Conservation (phyloP, 2,329 filamentous ascomycete genomes). For the Elsinoe batatas region DNA sequence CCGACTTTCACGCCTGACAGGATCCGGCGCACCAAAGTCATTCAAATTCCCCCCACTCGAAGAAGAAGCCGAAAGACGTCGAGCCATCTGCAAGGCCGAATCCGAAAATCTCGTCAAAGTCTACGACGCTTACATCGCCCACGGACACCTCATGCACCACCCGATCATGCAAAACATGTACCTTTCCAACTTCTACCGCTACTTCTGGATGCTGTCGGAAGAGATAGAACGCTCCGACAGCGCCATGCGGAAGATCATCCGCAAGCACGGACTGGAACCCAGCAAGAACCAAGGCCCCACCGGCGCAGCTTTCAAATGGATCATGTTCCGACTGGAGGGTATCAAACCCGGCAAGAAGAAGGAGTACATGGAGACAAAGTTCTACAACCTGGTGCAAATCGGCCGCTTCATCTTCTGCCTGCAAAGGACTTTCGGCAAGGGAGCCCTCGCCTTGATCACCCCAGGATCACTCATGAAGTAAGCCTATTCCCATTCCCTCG, state of each 20-base stretch:
- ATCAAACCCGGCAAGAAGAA: background rate
- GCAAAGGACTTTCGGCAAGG: constrained; percentile 2
- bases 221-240: constrained; percentile 4
- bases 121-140: background rate
- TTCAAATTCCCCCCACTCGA: constrained; percentile 3
- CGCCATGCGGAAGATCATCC: background rate
- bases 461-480: constrained; percentile 4
- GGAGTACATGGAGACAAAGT: background rate
- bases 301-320: constrained; percentile 1
- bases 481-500: background rate
- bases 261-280: background rate
- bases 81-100: background rate
- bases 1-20: background rate
- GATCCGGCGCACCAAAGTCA: constrained; percentile 1
- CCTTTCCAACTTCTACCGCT: constrained; percentile 8
- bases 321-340: constrained; percentile 1
- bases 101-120: constrained; percentile 8
- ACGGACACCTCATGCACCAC: constrained; percentile 3
- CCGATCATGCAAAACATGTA: constrained; percentile 8
- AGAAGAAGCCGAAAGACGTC: constrained; percentile 3
- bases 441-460: background rate
- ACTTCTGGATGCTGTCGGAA: constrained; percentile 9
- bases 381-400: constrained; percentile 5
- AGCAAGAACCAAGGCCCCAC: constrained; percentile 6
- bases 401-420: background rate